Conservation (phyloP, 192 early-diverging fungal genomes). For the Endogone sp. region DNA sequence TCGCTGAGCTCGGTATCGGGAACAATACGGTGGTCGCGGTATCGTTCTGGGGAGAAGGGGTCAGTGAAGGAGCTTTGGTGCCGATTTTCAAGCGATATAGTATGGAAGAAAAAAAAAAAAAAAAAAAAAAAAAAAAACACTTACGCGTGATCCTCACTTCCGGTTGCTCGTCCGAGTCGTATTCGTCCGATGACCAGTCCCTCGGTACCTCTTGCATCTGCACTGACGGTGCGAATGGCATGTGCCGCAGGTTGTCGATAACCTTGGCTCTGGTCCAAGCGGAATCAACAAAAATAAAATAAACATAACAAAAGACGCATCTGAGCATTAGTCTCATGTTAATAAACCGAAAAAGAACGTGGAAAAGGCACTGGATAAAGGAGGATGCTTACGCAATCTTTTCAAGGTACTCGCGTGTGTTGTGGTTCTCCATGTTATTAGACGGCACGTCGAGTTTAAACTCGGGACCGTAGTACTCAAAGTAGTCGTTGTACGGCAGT, state of each 20-base stretch:
- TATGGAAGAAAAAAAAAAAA: not conserved
- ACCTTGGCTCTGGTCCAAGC: slow-evolving; percentile 47
- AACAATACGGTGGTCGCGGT: slow-evolving; percentile 49
- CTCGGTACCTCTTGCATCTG: slow-evolving; percentile 77
- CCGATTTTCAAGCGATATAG: not conserved
- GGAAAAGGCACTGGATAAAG: no score
- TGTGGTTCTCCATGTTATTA: slow-evolving; percentile 84
- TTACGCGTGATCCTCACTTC: not conserved
- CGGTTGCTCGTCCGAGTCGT: slow-evolving; percentile 7
- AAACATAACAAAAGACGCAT: no score
- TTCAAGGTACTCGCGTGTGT: slow-evolving; percentile 81
- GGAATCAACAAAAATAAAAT: no score
- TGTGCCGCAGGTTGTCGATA: slow-evolving; percentile 59
- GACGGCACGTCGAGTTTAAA: slow-evolving; percentile 80
- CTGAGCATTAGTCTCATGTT: no score
- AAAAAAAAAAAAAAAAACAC: not conserved
- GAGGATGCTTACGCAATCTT: slow-evolving; percentile 51
- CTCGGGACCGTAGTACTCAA: slow-evolving; percentile 88
- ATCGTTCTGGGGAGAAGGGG: slow-evolving; percentile 29
- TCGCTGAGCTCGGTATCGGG: slow-evolving; percentile 63
- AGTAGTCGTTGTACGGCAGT: slow-evolving; percentile 85
- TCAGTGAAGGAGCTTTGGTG: not conserved
- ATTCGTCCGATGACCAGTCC: slow-evolving; percentile 35
- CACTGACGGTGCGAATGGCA: slow-evolving; percentile 75
- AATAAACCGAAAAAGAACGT: no score